Evolutionary conservation across 441 rosid species (phyloP).

Genomic region (Arabidopsis hybrid): DNA sequence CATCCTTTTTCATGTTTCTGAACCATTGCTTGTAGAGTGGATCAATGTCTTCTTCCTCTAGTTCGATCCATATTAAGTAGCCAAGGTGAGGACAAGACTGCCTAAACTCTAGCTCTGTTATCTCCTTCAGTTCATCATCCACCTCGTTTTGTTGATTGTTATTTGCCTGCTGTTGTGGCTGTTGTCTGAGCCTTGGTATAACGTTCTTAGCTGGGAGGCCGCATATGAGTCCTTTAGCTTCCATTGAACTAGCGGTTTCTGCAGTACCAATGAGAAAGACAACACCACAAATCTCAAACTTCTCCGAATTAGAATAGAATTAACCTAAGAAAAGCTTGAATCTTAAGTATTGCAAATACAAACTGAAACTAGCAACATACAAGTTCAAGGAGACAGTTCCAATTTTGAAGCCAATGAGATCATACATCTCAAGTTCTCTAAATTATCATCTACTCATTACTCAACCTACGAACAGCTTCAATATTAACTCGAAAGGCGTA

Average conservation of each 20-base stretch:
- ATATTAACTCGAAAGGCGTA: too few species aligned
- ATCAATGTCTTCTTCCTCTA: neutral
- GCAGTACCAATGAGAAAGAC: neutral
- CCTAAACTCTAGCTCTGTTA: neutral
- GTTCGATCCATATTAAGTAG: neutral
- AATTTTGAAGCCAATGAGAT: too few species aligned
- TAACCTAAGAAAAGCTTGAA: too few species aligned
- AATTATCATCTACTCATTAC: too few species aligned
- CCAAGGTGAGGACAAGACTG: neutral
- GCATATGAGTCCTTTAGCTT: neutral
- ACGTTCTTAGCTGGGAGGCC: neutral
- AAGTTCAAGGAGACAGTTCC: too few species aligned
- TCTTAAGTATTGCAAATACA: too few species aligned
- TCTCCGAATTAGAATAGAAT: neutral
- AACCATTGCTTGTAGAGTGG: too few species aligned
- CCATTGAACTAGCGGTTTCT: too few species aligned
- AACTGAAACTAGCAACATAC: too few species aligned
- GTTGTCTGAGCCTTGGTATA: neutral
- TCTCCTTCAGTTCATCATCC: neutral
- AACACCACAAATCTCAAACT: conserved; percentile 8
- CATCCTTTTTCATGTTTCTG: too few species aligned
- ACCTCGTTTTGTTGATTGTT: neutral
- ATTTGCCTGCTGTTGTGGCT: neutral
- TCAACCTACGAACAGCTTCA: too few species aligned
- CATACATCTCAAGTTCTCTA: too few species aligned